Percentiles rank a stretch among this genome's conserved stretches.
Conservation (phyloP, 2,329 filamentous ascomycete genomes). For the Phialophora chinensis region DNA sequence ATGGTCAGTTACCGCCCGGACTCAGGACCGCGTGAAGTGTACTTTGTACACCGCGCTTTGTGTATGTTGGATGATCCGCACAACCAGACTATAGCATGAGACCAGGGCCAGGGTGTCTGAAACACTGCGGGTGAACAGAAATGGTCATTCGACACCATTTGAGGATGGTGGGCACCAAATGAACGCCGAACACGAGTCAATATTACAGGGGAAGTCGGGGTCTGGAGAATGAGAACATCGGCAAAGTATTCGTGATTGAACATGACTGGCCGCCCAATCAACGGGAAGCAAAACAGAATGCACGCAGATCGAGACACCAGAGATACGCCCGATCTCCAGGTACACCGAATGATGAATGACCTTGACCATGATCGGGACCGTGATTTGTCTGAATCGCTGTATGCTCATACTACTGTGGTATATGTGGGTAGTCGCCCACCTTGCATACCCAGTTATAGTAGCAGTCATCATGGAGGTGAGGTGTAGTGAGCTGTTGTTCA, state of each 20-base stretch:
- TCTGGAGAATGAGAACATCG: background rate
- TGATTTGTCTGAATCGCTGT: background rate
- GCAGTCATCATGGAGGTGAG: background rate
- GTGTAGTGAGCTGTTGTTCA: background rate
- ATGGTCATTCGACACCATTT: constrained; percentile 2
- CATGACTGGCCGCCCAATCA: background rate
- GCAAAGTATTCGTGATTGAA: constrained; percentile 1
- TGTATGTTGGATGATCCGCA: background rate
- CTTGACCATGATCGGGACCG: background rate
- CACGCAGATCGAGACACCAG: background rate
- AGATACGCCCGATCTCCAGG: background rate
- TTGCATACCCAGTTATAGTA: background rate
- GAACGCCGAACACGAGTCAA: constrained; percentile 24
- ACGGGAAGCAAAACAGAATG: background rate
- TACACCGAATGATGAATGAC: background rate
- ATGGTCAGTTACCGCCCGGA: background rate
- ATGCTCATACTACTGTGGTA: background rate
- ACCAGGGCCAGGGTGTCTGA: constrained; percentile 1
- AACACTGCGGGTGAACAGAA: background rate
- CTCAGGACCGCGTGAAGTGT: background rate
- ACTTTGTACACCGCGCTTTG: background rate
- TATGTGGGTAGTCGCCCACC: background rate
- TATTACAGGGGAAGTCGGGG: constrained; percentile 12
- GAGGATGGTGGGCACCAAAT: constrained; percentile 16
- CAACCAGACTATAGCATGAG: background rate